A percentile compares a stretch with the other conserved stretches of the same genome.
These are phyloP conservation scores for Gilbertella persicaria DNA, from an alignment of 371 early-diverging fungal species.

Conservation along the genomic window DNA sequence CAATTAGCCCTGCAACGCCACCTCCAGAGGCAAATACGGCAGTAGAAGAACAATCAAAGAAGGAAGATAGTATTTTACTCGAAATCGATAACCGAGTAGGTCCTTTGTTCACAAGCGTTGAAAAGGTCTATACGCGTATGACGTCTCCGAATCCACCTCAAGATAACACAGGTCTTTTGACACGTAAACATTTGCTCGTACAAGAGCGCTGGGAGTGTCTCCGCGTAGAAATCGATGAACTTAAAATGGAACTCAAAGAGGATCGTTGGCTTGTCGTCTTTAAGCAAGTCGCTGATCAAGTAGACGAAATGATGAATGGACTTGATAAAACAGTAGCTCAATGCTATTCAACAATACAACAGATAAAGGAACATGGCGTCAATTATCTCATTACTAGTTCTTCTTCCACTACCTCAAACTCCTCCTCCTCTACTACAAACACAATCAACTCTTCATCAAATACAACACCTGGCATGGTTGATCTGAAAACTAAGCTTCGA, in stretches of 20 bases:
- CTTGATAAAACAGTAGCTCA: constrained; percentile 59
- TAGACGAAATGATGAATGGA: constrained; percentile 62
- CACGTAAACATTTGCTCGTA: constrained; percentile 38
- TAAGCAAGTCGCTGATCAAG: constrained; percentile 59
- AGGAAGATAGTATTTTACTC: constrained; percentile 45
- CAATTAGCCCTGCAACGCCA: neutral
- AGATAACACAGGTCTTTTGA: constrained; percentile 39
- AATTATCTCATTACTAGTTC: constrained; percentile 2
- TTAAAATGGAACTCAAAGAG: constrained; percentile 60
- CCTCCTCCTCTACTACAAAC: constrained; percentile 11
- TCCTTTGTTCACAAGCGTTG: constrained; percentile 54
- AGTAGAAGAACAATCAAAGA: constrained; percentile 14
- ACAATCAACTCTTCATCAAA: neutral
- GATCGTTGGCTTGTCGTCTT: constrained; percentile 63
- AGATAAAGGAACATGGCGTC: constrained; percentile 31
- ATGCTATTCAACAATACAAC: constrained; percentile 54
- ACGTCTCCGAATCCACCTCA: constrained; percentile 32
- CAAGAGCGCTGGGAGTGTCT: constrained; percentile 52
- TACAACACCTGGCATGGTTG: constrained; percentile 1
- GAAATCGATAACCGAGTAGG: constrained; percentile 59
- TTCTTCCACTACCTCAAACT: constrained; percentile 8
- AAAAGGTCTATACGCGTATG: constrained; percentile 54
- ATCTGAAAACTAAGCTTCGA: constrained; percentile 38
- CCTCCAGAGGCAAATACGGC: constrained; percentile 7
- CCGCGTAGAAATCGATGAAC: constrained; percentile 48